Percentiles rank a stretch among this genome's conserved stretches.
phyloP scores from a whole-genome alignment of 371 early-diverging fungal genomes.

The Apophysomyces trapeziformis region DNA sequence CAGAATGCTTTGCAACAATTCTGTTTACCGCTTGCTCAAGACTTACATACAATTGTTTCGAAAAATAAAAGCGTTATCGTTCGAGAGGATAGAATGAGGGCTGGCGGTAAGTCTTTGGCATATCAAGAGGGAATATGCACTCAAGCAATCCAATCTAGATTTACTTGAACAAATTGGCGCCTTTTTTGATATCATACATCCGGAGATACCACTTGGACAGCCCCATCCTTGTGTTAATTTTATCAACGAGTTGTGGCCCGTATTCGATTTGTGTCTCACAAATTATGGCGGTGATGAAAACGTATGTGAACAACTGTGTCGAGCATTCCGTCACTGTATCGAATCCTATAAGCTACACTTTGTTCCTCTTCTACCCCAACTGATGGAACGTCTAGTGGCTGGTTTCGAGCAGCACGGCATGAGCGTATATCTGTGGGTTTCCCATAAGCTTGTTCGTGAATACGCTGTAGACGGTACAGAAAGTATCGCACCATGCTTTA shows the following conservation, averaged over 20 bases:
- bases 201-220: constrained; percentile 51
- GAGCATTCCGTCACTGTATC: constrained; percentile 68
- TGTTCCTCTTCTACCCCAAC: constrained; percentile 54
- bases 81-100: constrained; percentile 41
- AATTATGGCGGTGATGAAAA: constrained; percentile 56
- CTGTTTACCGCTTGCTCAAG: constrained; percentile 82
- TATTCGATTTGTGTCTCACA: constrained; percentile 59
- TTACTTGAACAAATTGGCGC: constrained; percentile 57
- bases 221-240: constrained; percentile 76
- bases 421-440: constrained; percentile 79
- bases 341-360: constrained; percentile 66
- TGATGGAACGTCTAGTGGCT: constrained; percentile 59
- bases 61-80: constrained; percentile 35
- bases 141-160: constrained; percentile 47
- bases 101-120: constrained; percentile 43
- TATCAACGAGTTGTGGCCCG: constrained; percentile 83
- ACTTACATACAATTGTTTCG: constrained; percentile 51
- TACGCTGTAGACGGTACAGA: constrained; percentile 43
- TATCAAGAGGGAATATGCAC: constrained; percentile 49
- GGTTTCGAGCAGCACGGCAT: constrained; percentile 68
- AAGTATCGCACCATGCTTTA: constrained; percentile 37
- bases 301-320: constrained; percentile 68
- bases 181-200: constrained; percentile 58
- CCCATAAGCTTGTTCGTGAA: constrained; percentile 49
- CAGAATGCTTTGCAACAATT: constrained; percentile 78